Base-by-base conservation (phyloP, 805 yeast species). In the Saccharomycopsis olivae region DNA sequence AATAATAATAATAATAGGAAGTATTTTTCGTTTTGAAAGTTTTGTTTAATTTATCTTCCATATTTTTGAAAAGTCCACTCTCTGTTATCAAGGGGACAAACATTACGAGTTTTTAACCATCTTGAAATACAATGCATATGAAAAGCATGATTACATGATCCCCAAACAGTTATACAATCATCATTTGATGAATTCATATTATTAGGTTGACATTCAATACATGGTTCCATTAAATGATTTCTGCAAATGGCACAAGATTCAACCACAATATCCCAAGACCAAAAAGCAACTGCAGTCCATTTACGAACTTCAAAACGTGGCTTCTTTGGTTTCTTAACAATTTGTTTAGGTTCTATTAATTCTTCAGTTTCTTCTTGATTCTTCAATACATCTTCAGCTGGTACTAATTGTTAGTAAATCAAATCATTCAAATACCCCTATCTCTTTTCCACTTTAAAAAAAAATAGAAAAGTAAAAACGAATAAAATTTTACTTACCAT, bases 221-320 rank as follows among this genome's bases (percentile, higher is more conserved):
- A 92, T 14, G 92, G 92, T 54, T 92, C 99, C 99, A 92, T 92
- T 50, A 92, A 71, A 61, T 89, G 96, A 60, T 89, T 92, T 57
- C 97, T 73, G 69, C 99, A 92, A 57, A 92, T 92, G 29, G 99
- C 97, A 67, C 99, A 92, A 40, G 85, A 86, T 49, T 94, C 98
- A 40, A 86, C 89, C 27, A 78, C 89, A 46, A 86, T 82, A 61
- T 86, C 95, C 98, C 98, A 92, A 1, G 96, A 86, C 99, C 99
- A 92, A 57, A 92, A 86, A n/a, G 97, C 97, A 36, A 92, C 98
- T 0, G 97, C 97, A 11, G 95, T 87, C 97, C 98, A 89, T 66
- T 88, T 92, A 57, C 86, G 84, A 30, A 92, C 88, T 57, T 89
- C 96, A 53, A 92, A 88, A 52, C 84, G 71, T 58, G 80, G 82